Percentiles rank a stretch among this genome's conserved stretches.
phyloP scores from a whole-genome alignment of 495 filamentous ascomycete species.

The Hypomontagnella submonticulosa region DNA sequence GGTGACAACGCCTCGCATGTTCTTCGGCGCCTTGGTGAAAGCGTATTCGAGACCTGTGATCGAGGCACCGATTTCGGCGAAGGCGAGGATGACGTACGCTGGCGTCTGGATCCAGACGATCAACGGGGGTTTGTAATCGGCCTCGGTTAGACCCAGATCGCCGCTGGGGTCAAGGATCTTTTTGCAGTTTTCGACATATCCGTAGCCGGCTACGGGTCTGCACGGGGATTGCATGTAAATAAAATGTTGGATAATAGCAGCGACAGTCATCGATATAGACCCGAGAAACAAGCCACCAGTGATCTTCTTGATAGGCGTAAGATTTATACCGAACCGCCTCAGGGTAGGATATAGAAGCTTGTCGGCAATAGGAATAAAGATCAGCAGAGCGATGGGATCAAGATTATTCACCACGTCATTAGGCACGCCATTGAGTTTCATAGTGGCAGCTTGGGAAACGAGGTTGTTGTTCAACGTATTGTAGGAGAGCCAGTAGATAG shows the following conservation, averaged over 20 bases:
- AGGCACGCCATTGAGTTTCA: conserved; percentile 75
- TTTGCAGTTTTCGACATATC: conserved; percentile 55
- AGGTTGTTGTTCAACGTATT: conserved; percentile 72
- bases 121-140: conserved; percentile 56
- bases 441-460: conserved; percentile 77
- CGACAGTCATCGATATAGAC: conserved; percentile 71
- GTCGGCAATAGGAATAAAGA: conserved; percentile 82
- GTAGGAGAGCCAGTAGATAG: conserved; percentile 64
- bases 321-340: conserved; percentile 69
- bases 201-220: conserved; percentile 53
- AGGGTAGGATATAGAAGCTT: conserved; percentile 74
- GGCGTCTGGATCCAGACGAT: conserved; percentile 46
- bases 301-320: conserved; percentile 81
- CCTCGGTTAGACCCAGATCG: conserved; percentile 26
- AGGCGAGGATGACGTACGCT: conserved; percentile 35
- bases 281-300: conserved; percentile 72
- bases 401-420: conserved; percentile 85
- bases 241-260: conserved; percentile 73
- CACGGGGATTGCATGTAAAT: conserved; percentile 74
- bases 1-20: conserved; percentile 79
- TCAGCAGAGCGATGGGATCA: conserved; percentile 78
- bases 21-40: conserved; percentile 80
- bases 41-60: conserved; percentile 72
- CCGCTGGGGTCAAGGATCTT: conserved; percentile 27
- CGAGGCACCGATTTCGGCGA: conserved; percentile 54